Percentiles rank a stretch among this genome's conserved stretches.
Conservation (phyloP, 2,329 filamentous ascomycete species). For the Parasarocladium wereldwijsianum region DNA sequence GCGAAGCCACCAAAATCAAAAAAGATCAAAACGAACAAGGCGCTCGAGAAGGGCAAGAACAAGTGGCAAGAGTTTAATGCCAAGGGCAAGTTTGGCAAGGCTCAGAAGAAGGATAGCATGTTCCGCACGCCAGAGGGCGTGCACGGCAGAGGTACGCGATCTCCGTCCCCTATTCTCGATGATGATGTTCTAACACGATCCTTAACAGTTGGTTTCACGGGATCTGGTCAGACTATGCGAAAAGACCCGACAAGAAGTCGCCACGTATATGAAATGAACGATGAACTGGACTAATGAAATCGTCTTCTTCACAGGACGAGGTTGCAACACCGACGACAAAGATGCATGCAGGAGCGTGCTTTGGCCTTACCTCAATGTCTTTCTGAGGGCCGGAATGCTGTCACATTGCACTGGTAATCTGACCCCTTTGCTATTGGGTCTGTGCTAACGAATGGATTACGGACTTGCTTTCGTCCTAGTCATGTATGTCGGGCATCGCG, state of each 20-base stretch:
- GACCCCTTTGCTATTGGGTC: slow-evolving; percentile 1
- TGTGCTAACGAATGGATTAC: too few species aligned
- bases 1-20: slow-evolving; percentile 66
- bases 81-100: slow-evolving; percentile 57
- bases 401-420: slow-evolving; percentile 1
- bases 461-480: too few species aligned
- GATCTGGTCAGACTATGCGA: slow-evolving; percentile 89
- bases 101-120: slow-evolving; percentile 83
- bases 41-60: slow-evolving; percentile 76
- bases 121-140: slow-evolving; percentile 83
- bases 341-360: too few species aligned
- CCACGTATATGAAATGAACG: slow-evolving; percentile 69
- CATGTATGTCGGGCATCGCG: too few species aligned
- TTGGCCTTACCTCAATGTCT: too few species aligned
- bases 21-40: slow-evolving; percentile 81
- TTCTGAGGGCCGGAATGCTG: slow-evolving; percentile 6
- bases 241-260: slow-evolving; percentile 74
- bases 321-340: too few species aligned
- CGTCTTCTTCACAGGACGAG: slow-evolving; percentile 13
- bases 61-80: slow-evolving; percentile 90
- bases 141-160: slow-evolving; percentile 60
- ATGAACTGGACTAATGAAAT: slow-evolving; percentile 50
- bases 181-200: neutral
- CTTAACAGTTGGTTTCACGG: slow-evolving; percentile 75
- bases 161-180: neutral